Evolutionary conservation across 306 rosid species (phyloP).

Genomic region (Geum urbanum): DNA sequence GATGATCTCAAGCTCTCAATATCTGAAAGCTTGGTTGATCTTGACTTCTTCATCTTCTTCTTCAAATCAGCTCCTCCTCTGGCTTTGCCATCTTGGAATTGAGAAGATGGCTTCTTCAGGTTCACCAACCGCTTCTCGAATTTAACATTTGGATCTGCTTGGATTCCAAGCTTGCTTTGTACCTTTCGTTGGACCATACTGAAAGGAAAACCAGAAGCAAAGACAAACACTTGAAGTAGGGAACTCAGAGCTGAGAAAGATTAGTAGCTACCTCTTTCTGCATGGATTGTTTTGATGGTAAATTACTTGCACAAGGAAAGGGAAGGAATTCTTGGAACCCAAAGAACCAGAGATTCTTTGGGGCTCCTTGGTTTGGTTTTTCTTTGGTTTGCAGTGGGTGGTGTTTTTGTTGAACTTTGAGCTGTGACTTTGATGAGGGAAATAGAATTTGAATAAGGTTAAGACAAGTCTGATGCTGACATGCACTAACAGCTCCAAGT

Average conservation of each 20-base stretch:
- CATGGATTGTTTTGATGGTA: constrained; percentile 20
- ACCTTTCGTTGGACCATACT: constrained; percentile 85
- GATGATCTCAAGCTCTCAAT: constrained; percentile 47
- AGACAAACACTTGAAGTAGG: constrained; percentile 17
- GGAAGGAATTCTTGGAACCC: constrained; percentile 39
- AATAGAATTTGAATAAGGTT: constrained; percentile 43
- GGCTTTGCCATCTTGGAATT: constrained; percentile 55
- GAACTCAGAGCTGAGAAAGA: constrained; percentile 38
- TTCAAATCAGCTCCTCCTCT: constrained; percentile 76
- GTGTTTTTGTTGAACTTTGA: constrained; percentile 37
- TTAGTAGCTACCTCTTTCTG: constrained; percentile 28
- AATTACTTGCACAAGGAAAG: constrained; percentile 33
- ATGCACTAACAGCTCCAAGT: constrained; percentile 31
- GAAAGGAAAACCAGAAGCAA: constrained; percentile 31
- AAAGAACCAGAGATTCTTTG: constrained; percentile 52
- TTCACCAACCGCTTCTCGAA: constrained; percentile 44
- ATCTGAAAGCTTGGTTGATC: constrained; percentile 58
- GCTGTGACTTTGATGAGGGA: constrained; percentile 26
- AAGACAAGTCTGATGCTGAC: constrained; percentile 53
- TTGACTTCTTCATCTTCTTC: constrained; percentile 77
- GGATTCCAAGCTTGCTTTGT: constrained; percentile 56
- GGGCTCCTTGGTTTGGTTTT: constrained; percentile 40
- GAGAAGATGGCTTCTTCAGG: constrained; percentile 50
- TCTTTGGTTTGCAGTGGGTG: constrained; percentile 30
- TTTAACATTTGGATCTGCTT: constrained; percentile 48